Conservation (phyloP, 371 early-diverging fungal species). For the Mortierella sp. region DNA sequence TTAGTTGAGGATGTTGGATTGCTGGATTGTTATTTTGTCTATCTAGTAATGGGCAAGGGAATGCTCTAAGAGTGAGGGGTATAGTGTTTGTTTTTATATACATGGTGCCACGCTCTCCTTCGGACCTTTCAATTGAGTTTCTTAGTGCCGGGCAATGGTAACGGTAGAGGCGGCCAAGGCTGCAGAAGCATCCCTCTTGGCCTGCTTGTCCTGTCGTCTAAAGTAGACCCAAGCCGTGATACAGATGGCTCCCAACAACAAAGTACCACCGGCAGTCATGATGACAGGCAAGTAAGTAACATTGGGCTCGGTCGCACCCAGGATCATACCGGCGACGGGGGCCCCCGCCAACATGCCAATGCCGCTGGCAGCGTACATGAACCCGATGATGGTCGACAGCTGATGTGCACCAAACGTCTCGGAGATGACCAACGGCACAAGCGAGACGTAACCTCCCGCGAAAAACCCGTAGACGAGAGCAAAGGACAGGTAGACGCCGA, state of each 20-base stretch:
- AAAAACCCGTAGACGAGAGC: conserved; percentile 72
- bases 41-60: conserved; percentile 1
- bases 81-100: conserved; percentile 9
- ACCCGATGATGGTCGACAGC: conserved; percentile 57
- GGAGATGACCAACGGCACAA: conserved; percentile 63
- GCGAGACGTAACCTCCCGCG: conserved; percentile 68
- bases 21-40: too few relatives aligned
- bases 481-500: conserved; percentile 63
- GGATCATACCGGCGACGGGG: conserved; percentile 62
- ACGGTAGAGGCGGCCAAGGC: conserved; percentile 21
- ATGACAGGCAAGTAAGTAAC: conserved; percentile 64
- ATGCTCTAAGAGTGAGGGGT: conserved; percentile 6
- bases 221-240: conserved; percentile 46
- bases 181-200: conserved; percentile 29
- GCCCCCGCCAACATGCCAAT: conserved; percentile 58
- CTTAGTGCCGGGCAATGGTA: conserved; percentile 10
- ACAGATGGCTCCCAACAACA: conserved; percentile 56
- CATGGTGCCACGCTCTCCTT: conserved; percentile 7
- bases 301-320: conserved; percentile 52
- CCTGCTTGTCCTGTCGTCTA: conserved; percentile 37
- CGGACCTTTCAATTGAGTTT: not conserved
- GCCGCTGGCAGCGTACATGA: conserved; percentile 58
- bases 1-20: too few relatives aligned
- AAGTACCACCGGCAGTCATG: conserved; percentile 63
- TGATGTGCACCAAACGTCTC: conserved; percentile 65